Percentiles rank a stretch among this genome's conserved stretches.
These are phyloP conservation scores for Fusarium oxysporum DNA, from an alignment of 2,329 filamentous ascomycete genomes.

Conservation along the genomic window DNA sequence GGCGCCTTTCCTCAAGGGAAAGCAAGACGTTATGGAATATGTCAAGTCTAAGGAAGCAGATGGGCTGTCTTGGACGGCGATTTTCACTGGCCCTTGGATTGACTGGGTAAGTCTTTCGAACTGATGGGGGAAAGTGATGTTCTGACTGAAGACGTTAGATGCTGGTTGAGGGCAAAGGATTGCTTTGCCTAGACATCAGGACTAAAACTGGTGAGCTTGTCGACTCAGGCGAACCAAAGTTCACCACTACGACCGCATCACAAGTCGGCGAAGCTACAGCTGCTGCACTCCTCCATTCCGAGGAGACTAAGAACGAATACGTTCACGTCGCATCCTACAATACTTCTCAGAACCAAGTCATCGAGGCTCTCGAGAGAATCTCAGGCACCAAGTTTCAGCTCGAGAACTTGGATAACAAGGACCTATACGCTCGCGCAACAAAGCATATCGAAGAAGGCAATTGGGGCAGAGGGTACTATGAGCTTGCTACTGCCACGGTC, in stretches of 20 bases:
- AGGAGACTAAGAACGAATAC: neutral
- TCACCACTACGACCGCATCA: constrained; percentile 5
- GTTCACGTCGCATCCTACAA: constrained; percentile 6
- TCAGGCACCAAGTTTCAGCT: neutral
- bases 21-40: constrained; percentile 6
- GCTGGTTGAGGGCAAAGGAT: neutral
- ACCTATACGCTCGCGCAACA: neutral
- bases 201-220: constrained; percentile 6
- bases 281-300: neutral
- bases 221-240: neutral
- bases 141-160: neutral
- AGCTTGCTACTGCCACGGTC: neutral
- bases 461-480: constrained; percentile 12
- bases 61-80: neutral
- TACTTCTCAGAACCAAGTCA: neutral
- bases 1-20: constrained; percentile 8
- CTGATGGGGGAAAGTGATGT: fast-evolving
- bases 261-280: constrained; percentile 16
- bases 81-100: constrained; percentile 14
- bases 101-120: neutral
- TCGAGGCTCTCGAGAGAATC: neutral
- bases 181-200: neutral
- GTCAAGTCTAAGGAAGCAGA: constrained; percentile 1
- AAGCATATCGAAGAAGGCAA: neutral
- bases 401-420: neutral